Base-by-base conservation (phyloP, 2,329 filamentous ascomycete genomes). In the Aphanoascus verrucosus region DNA sequence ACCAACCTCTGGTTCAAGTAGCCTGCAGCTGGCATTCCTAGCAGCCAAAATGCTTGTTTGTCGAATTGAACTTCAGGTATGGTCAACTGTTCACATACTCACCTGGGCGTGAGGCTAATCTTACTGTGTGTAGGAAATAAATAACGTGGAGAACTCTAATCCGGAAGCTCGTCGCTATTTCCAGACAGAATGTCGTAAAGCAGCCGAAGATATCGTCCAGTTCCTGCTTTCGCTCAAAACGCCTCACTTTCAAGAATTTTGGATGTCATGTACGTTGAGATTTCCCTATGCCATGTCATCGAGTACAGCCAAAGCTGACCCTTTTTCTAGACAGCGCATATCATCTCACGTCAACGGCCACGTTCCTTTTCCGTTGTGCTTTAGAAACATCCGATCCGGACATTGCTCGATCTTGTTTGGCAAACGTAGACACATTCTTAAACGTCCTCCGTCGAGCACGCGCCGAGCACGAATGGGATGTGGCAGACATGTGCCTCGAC, bases 401-500 rank as follows among this genome's bases (percentile, higher is more conserved):
- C 19, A 68, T 74, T 14, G 70, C 74, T 8, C 70, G 69, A 7
- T 67, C 71, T 2, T 75, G 72, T 49, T 69, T 78, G 46, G 54
- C 67, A 5, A 73, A 74, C 23, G 73, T 78, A 1, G 70, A 77
- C 54, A 69, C 68, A 2, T 67, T 77, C 41, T 72, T 75, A 37
- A 67, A 69, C 6, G 71, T 74, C 32, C 70, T 78, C 6, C 72
- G 73, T 40, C 66, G 69, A 45, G 73, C 74, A 19, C 67, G 70
- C 12, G 72, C 73, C 31, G 72, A 76, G 49, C 73, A 76, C 59
- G 72, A 76, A 48, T 80, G 77, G 77, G 77, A 80, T 57, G 70
- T 79, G 7, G 76, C 76, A 6, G 73, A 76, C 47, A 78, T 77
- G 63, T 78, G 74, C 43, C 63, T 79, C 2, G 74, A 79, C 40